These are phyloP conservation scores for Silybum marianum DNA, from an alignment of 129 eudicot species.

Conservation along the genomic window DNA sequence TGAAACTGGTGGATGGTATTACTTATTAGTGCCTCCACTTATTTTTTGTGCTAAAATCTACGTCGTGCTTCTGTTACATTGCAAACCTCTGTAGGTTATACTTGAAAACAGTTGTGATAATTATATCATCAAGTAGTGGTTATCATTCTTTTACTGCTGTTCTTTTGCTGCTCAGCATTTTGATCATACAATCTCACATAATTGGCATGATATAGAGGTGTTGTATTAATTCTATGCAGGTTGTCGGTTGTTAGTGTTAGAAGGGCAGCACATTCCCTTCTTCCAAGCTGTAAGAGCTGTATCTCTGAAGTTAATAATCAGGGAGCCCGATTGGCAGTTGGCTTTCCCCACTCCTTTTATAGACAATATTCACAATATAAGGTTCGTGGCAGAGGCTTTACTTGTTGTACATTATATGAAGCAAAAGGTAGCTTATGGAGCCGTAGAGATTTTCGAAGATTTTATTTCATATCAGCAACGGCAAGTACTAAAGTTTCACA, in stretches of 20 bases:
- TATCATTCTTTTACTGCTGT: neutral
- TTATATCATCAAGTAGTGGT: slow-evolving; percentile 6
- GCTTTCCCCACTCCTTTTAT: slow-evolving; percentile 34
- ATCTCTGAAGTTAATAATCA: slow-evolving; percentile 29
- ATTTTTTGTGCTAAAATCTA: neutral
- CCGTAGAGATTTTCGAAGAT: slow-evolving; percentile 26
- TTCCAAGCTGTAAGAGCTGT: slow-evolving; percentile 33
- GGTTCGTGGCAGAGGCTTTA: slow-evolving; percentile 31
- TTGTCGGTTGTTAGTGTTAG: slow-evolving; percentile 43
- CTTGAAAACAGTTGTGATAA: slow-evolving; percentile 4
- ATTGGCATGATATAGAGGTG: slow-evolving; percentile 16
- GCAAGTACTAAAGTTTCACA: slow-evolving; percentile 48
- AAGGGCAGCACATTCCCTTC: slow-evolving; percentile 50
- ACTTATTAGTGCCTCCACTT: neutral
- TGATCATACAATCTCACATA: slow-evolving; percentile 1
- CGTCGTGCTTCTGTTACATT: neutral
- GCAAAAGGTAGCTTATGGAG: slow-evolving; percentile 48
- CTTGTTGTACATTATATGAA: slow-evolving; percentile 29
- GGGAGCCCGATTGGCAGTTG: slow-evolving; percentile 33
- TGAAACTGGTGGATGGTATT: neutral
- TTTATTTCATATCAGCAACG: slow-evolving; percentile 40
- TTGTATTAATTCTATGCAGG: slow-evolving; percentile 46
- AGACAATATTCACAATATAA: slow-evolving; percentile 49
- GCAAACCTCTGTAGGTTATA: neutral
- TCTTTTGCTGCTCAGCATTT: neutral